phyloP scores from a whole-genome alignment of 2,329 filamentous ascomycete genomes.

The Thyridium curvatum region DNA sequence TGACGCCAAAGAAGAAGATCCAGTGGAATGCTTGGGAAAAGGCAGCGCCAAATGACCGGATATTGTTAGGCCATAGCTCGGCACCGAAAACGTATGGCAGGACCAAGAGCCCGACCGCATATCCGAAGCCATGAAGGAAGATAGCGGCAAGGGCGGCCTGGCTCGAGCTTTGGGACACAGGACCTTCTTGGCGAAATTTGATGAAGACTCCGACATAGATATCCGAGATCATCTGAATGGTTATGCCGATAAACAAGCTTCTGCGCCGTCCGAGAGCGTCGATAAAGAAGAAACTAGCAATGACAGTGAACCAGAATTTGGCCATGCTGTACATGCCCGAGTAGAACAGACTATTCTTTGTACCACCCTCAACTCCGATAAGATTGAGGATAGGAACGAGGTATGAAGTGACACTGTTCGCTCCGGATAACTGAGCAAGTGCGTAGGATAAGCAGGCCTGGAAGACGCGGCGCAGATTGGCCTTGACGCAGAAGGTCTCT shows the following conservation, averaged over 20 bases:
- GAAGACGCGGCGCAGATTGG: slow-evolving; percentile 32
- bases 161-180: slow-evolving; percentile 12
- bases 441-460: slow-evolving; percentile 28
- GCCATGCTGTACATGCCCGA: slow-evolving; percentile 34
- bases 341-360: slow-evolving; percentile 26
- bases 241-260: slow-evolving; percentile 18
- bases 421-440: slow-evolving; percentile 35
- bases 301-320: slow-evolving; percentile 33
- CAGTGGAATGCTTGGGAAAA: slow-evolving; percentile 27
- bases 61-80: slow-evolving; percentile 37
- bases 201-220: slow-evolving; percentile 33
- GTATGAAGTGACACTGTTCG: slow-evolving; percentile 36
- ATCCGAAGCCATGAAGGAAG: slow-evolving; percentile 38
- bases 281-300: slow-evolving; percentile 32
- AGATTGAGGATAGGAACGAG: slow-evolving; percentile 33
- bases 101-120: slow-evolving; percentile 25
- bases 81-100: slow-evolving; percentile 37
- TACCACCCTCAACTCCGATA: slow-evolving; percentile 22
- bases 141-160: slow-evolving; percentile 34
- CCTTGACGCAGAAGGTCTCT: slow-evolving; percentile 26
- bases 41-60: slow-evolving; percentile 35
- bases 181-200: slow-evolving; percentile 20
- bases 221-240: slow-evolving; percentile 30
- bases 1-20: slow-evolving; percentile 29
- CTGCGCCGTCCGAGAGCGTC: slow-evolving; percentile 33